Evolutionary conservation across 2,329 filamentous ascomycete species (phyloP), one percentile per base, ranked within the genome.

Genomic region (Berkeleyomyces basicola): DNA sequence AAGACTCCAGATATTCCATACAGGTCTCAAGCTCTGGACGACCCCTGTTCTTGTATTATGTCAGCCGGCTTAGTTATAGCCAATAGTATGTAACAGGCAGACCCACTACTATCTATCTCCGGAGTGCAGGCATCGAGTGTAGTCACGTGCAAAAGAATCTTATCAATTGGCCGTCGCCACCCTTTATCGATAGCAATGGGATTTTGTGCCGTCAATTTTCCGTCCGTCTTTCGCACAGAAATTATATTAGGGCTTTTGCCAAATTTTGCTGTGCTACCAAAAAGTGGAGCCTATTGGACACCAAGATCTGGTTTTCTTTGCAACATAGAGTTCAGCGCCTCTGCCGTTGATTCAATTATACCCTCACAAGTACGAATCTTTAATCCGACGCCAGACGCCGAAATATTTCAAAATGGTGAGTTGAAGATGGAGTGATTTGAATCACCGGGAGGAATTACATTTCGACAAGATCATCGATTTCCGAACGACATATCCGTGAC

Each of bases 331-430:
- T 59, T 64, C 63, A 64, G 63, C 60, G 63, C 63, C 55, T 62
- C 61, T 57, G 60, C 63, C 57, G 63, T 62, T 57, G 63, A 64
- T 62, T 64, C 40, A 57, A 64, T 53, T 58, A 58, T 64, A 62
- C 57, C 60, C 53, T 62, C 63, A 59, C 63, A 64, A 62, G 31
- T 55, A 64, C 63, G 60, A 62, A 62, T 62, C 60, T 62, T 62
- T 62, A 61, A 61, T 61, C 60, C 60, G 60, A 61, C 60, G 60
- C 60, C 61, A 64, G 60, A 64, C 63, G 63, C 63, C 63, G 60
- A 64, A 64, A 62, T 64, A 64, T 59, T 60, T 64, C 63, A 62
- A 64, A 64, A 64, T 64, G 63, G 63, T 64, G 63, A 64, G 63
- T 64, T 53, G 33, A 47, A 55, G 40, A 60, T 62, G 33, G 40